phyloP scores from a whole-genome alignment of 139 green algal species.

The Trebouxia sp. region DNA sequence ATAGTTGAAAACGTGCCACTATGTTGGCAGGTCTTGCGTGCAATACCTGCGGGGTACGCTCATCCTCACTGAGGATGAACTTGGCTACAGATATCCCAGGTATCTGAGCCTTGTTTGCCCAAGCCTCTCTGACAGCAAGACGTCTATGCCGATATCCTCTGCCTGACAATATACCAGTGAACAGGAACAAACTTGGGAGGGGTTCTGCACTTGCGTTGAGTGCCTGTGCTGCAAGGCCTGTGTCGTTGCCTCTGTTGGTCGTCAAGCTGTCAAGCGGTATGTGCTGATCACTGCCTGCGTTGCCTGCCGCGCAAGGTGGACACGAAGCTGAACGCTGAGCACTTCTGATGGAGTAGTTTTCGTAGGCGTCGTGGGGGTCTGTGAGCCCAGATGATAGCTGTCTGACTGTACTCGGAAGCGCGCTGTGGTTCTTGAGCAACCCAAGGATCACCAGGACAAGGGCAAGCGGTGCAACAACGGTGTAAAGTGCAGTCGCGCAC shows the following conservation, averaged over 20 bases:
- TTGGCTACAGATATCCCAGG: slow-evolving; percentile 33
- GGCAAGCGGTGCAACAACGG: not conserved
- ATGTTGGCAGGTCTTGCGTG: not conserved
- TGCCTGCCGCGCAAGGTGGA: not conserved
- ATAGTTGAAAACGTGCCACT: not conserved
- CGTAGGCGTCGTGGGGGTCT: not conserved
- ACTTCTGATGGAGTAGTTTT: not conserved
- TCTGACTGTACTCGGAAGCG: not conserved
- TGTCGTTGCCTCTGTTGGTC: not conserved
- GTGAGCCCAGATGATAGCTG: not conserved
- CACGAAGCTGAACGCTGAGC: not conserved
- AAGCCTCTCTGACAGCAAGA: slow-evolving; percentile 53
- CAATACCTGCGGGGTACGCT: slow-evolving; percentile 50
- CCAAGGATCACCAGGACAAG: not conserved
- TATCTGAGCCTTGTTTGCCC: slow-evolving; percentile 40
- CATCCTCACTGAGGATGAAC: slow-evolving; percentile 60
- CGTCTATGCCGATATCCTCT: slow-evolving; percentile 45
- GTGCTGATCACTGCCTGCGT: not conserved
- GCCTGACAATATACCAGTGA: slow-evolving; percentile 54
- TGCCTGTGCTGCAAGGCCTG: not conserved
- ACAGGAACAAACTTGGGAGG: slow-evolving; percentile 42
- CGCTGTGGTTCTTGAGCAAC: not conserved
- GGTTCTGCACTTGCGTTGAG: not conserved
- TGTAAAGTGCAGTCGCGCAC: not conserved
- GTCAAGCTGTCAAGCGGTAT: not conserved